Conservation (phyloP, 495 filamentous ascomycete species). For the Aspergillus heteromorphus region DNA sequence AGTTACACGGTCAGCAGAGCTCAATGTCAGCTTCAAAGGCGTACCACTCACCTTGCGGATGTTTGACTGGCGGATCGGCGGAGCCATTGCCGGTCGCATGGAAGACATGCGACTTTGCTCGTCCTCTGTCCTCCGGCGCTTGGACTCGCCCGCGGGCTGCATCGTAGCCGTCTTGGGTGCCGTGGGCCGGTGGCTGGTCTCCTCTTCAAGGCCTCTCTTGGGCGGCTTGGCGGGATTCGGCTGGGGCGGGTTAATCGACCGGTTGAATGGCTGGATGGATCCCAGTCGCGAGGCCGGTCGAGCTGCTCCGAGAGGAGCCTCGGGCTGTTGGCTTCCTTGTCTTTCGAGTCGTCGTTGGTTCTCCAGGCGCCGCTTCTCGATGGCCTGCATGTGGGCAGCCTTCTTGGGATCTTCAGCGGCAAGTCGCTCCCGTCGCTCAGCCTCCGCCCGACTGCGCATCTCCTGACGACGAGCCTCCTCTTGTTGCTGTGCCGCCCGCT, state of each 20-base stretch:
- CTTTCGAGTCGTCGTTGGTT: slow-evolving; percentile 59
- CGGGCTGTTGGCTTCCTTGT: slow-evolving; percentile 43
- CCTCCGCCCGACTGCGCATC: slow-evolving; percentile 42
- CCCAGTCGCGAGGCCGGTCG: slow-evolving; percentile 52
- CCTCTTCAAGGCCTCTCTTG: slow-evolving; percentile 55
- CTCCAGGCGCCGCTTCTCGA: slow-evolving; percentile 57
- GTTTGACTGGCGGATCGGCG: slow-evolving; percentile 75
- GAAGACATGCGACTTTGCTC: slow-evolving; percentile 42
- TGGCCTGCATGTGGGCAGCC: slow-evolving; percentile 63
- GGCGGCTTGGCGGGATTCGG: slow-evolving; percentile 62
- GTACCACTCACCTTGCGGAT: slow-evolving; percentile 41
- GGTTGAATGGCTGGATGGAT: slow-evolving; percentile 44
- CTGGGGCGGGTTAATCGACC: slow-evolving; percentile 44
- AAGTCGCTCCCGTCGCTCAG: slow-evolving; percentile 41
- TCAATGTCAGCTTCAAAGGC: neutral
- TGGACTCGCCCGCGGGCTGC: slow-evolving; percentile 46
- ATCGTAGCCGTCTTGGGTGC: slow-evolving; percentile 37
- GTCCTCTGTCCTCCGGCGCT: slow-evolving; percentile 56
- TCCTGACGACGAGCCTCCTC: slow-evolving; percentile 46
- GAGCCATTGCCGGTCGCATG: slow-evolving; percentile 61
- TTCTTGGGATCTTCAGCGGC: slow-evolving; percentile 57
- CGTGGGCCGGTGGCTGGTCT: slow-evolving; percentile 40
- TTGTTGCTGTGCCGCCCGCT: slow-evolving; percentile 55
- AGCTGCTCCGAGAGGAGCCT: slow-evolving; percentile 35
- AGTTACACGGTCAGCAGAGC: slow-evolving; percentile 19